Evolutionary conservation across 768 basidiomycete species (phyloP), one percentile per base, ranked within the genome.

Genomic region (Ephemerocybe angulata): DNA sequence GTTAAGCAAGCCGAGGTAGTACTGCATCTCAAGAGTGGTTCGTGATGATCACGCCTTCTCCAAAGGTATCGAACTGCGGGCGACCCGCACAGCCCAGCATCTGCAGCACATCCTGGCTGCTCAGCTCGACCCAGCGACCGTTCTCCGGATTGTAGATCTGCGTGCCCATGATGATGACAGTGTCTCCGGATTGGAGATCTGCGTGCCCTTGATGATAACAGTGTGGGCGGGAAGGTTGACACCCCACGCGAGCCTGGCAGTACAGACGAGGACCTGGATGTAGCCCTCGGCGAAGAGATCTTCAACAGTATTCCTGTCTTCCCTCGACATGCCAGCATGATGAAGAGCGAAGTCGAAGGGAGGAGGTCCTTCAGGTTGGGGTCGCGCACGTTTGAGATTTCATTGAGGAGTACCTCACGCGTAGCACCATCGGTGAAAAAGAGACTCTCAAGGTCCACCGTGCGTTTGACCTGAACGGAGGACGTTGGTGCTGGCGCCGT

Each of bases 161-260:
- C n/a, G n/a, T n/a, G n/a, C n/a, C n/a, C n/a, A n/a, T n/a, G n/a
- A n/a, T n/a, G n/a, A n/a, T n/a, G n/a, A n/a, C n/a, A n/a, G n/a
- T n/a, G n/a, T n/a, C n/a, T n/a, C n/a, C n/a, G n/a, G n/a, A n/a
- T n/a, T n/a, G n/a, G n/a, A 99, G 58, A 98, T 95, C 72, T 98
- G 95, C 0, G 97, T 98, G n/a, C 97, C 97, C 69, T 98, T 99
- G 79, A 99, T 98, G 74, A 98, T 93, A 72, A 98, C 96, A 6
- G 93, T 89, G 60, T 98, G 97, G 1, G 95, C 96, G 3, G 97
- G 97, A 0, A 98, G 75, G 67, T 99, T 99, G 72, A 99, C 96
- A 75, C 96, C 97, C 97, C 97, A 99, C 1, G 97, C 97, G 33
- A 99, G 86, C 2, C 96, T 98, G 4, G 97, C 97, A 0, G 97